Conservation (phyloP, 176 grass and related monocot species). For the Thinopyrum elongatum region DNA sequence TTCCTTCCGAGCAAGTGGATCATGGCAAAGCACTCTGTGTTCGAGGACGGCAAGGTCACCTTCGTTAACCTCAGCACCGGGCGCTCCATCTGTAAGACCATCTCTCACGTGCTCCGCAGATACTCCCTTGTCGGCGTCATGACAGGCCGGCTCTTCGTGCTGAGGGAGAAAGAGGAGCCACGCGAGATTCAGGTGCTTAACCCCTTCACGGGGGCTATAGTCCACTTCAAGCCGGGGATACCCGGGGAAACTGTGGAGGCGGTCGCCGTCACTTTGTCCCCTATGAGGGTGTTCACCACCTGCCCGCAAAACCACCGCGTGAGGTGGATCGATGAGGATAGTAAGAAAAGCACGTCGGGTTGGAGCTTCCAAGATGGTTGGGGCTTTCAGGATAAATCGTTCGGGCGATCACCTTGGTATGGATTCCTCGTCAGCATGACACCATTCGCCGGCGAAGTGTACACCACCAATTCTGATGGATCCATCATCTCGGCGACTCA, state of each 20-base stretch:
- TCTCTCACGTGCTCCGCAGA: neutral
- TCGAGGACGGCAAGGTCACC: neutral
- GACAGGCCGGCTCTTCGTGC: neutral
- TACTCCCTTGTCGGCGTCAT: neutral
- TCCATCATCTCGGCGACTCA: neutral
- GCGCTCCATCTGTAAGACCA: neutral
- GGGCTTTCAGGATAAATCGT: neutral
- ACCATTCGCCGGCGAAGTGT: neutral
- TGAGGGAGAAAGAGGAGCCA: neutral
- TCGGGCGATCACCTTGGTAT: too few relatives aligned
- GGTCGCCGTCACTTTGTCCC: neutral
- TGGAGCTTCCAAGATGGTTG: neutral
- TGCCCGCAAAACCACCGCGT: neutral
- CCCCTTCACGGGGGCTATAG: neutral
- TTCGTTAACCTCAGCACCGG: neutral
- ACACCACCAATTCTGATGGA: neutral
- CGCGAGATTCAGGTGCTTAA: neutral
- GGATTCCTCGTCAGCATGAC: too few relatives aligned
- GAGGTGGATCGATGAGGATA: neutral
- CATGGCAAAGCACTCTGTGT: too few relatives aligned
- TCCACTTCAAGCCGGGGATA: neutral
- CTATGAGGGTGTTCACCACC: neutral
- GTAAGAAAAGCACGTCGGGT: neutral
- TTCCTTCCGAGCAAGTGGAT: neutral
- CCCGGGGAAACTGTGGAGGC: neutral